Conservation (phyloP, 495 filamentous ascomycete genomes). For the Aspergillus cristatus region DNA sequence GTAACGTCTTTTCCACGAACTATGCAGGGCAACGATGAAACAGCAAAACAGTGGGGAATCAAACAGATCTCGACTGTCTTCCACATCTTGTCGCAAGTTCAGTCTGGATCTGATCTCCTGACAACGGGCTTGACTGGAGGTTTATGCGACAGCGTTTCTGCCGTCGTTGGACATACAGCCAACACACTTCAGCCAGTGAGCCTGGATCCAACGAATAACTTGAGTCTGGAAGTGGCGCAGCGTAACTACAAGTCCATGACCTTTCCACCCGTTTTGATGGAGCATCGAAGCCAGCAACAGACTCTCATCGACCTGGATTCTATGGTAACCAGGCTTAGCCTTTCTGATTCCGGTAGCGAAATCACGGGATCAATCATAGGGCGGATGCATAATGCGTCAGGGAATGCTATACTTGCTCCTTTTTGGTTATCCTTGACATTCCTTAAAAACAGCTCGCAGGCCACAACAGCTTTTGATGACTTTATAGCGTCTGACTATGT, state of each 20-base stretch:
- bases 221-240: constrained; percentile 18
- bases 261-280: constrained; percentile 56
- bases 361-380: constrained; percentile 51
- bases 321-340: constrained; percentile 31
- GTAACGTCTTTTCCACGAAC: constrained; percentile 66
- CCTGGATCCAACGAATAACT: constrained; percentile 7
- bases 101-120: constrained; percentile 61
- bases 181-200: constrained; percentile 21
- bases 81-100: constrained; percentile 54
- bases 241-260: constrained; percentile 14
- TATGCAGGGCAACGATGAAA: constrained; percentile 81
- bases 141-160: constrained; percentile 37
- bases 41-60: constrained; percentile 59
- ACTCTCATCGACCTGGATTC: constrained; percentile 45
- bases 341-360: constrained; percentile 29
- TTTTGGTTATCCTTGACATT: constrained; percentile 79
- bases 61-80: constrained; percentile 64
- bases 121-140: constrained; percentile 54
- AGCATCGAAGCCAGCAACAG: constrained; percentile 53
- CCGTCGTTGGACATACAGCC: constrained; percentile 24
- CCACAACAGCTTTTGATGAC: constrained; percentile 49
- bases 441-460: constrained; percentile 42
- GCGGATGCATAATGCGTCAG: constrained; percentile 45
- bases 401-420: constrained; percentile 51
- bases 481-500: constrained; percentile 46